phyloP scores from a whole-genome alignment of 371 early-diverging fungal genomes.

The Ecytonucleospora hepatopenaei region DNA sequence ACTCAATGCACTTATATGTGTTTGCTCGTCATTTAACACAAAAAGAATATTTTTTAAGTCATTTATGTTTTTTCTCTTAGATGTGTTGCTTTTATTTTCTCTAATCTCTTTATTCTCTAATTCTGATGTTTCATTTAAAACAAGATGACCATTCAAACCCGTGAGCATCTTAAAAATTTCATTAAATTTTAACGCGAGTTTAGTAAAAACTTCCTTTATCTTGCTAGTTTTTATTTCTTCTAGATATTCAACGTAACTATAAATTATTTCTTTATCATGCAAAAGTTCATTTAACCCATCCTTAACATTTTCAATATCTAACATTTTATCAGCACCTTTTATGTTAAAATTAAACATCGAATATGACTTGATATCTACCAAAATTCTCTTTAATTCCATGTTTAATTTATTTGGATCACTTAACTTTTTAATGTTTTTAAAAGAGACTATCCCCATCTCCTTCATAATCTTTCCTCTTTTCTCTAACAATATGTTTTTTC shows the following conservation, averaged over 20 bases:
- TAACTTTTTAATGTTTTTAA: slow-evolving; percentile 14
- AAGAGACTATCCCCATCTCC: slow-evolving; percentile 13
- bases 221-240: slow-evolving; percentile 50
- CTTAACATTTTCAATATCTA: slow-evolving; percentile 9
- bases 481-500: slow-evolving; percentile 29
- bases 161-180: slow-evolving; percentile 46
- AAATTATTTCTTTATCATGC: slow-evolving; percentile 34
- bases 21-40: slow-evolving; percentile 6
- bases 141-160: slow-evolving; percentile 16
- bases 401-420: slow-evolving; percentile 1
- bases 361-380: slow-evolving; percentile 29
- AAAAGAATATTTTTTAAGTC: too few species aligned
- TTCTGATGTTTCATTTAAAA: not conserved
- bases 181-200: slow-evolving; percentile 42
- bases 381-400: slow-evolving; percentile 16
- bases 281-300: slow-evolving; percentile 22
- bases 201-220: slow-evolving; percentile 39
- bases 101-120: not conserved
- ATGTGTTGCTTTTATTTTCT: not conserved
- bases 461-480: slow-evolving; percentile 24
- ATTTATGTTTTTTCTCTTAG: not conserved
- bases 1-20: slow-evolving; percentile 56
- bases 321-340: slow-evolving; percentile 13
- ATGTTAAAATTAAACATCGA: slow-evolving; percentile 10
- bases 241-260: slow-evolving; percentile 40